These are phyloP conservation scores for Glaciozyma martinii DNA, from an alignment of 768 basidiomycete species.

Conservation along the genomic window DNA sequence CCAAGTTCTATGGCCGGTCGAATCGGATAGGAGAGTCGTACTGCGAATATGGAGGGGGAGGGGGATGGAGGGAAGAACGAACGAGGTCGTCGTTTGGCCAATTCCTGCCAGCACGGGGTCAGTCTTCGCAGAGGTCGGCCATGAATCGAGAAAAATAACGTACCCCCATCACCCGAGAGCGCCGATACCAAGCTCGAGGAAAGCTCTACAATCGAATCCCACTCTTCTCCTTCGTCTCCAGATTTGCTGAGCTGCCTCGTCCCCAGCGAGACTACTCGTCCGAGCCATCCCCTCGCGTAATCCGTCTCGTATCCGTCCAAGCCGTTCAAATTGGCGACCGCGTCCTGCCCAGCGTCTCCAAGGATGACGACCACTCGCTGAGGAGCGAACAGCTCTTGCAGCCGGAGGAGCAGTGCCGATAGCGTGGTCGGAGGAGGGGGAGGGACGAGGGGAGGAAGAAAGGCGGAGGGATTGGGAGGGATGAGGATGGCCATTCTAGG, in stretches of 20 bases:
- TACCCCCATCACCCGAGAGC: constrained; percentile 9
- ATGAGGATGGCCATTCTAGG: too few relatives aligned
- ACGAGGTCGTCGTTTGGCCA: constrained; percentile 50
- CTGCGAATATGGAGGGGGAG: constrained; percentile 52
- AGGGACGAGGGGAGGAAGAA: too few relatives aligned
- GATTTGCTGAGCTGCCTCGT: not conserved
- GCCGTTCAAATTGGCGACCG: constrained; percentile 29
- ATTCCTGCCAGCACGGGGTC: constrained; percentile 42
- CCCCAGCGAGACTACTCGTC: constrained; percentile 49
- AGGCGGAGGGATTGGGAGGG: too few relatives aligned
- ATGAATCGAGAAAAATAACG: not conserved
- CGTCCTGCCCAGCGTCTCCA: constrained; percentile 31
- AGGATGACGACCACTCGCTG: not conserved
- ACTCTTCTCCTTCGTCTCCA: not conserved
- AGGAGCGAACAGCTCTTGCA: not conserved
- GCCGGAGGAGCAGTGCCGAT: not conserved
- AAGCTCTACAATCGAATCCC: constrained; percentile 36
- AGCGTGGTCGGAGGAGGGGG: too few relatives aligned
- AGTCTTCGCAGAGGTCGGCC: constrained; percentile 6
- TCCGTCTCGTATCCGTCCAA: constrained; percentile 57
- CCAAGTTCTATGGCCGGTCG: constrained; percentile 77
- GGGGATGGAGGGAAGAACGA: constrained; percentile 49
- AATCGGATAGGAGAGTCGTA: constrained; percentile 54
- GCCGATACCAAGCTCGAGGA: constrained; percentile 48
- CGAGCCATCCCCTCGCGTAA: constrained; percentile 66